A percentile compares a stretch with the other conserved stretches of the same genome.
Conservation (phyloP, 2,329 filamentous ascomycete species). For the Scedosporium aurantiacum region DNA sequence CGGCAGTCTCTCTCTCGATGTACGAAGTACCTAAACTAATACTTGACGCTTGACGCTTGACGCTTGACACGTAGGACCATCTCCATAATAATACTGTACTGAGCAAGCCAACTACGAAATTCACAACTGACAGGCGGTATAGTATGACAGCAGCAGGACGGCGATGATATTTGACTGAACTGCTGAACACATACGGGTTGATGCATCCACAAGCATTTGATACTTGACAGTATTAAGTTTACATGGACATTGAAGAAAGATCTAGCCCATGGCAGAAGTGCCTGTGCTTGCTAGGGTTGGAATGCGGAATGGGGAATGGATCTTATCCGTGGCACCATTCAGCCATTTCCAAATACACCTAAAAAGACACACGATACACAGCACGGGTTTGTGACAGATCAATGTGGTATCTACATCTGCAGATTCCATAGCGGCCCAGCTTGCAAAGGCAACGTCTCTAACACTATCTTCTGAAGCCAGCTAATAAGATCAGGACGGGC, state of each 20-base stretch:
- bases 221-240: too few species aligned
- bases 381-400: too few species aligned
- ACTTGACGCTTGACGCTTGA: neutral
- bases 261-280: neutral
- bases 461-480: neutral
- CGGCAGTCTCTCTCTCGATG: neutral
- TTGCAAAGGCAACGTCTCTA: neutral
- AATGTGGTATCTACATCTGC: neutral
- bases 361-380: too few species aligned
- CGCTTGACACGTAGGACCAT: neutral
- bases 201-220: too few species aligned
- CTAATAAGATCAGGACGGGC: neutral
- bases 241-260: neutral
- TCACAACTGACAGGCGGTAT: too few species aligned
- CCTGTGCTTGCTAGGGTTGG: neutral
- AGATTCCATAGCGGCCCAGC: neutral
- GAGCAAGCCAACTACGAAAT: too few species aligned
- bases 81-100: neutral
- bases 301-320: neutral
- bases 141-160: too few species aligned
- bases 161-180: too few species aligned
- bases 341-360: neutral
- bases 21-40: neutral
- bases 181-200: too few species aligned
- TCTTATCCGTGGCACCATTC: neutral